A percentile compares a stretch with the other conserved stretches of the same genome.
Conservation (phyloP, 441 rosid species). For the Theobroma grandiflorum region DNA sequence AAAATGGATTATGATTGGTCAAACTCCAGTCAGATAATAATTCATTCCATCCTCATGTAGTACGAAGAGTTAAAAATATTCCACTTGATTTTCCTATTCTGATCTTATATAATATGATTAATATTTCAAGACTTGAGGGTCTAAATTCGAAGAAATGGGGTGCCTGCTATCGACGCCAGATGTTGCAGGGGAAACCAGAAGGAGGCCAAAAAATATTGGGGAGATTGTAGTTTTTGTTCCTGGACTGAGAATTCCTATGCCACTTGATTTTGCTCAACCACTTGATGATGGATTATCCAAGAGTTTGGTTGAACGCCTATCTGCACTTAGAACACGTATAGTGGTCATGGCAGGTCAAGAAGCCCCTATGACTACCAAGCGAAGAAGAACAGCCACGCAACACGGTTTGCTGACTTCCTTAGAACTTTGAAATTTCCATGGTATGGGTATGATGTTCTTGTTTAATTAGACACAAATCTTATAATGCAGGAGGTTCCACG, state of each 20-base stretch:
- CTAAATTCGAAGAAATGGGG: conserved; percentile 41
- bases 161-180: conserved; percentile 47
- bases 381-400: conserved; percentile 49
- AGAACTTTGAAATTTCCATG: background rate
- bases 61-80: conserved; percentile 10
- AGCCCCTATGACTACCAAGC: conserved; percentile 42
- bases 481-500: conserved; percentile 52
- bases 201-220: conserved; percentile 45
- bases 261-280: conserved; percentile 43
- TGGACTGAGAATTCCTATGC: conserved; percentile 50
- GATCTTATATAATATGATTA: background rate
- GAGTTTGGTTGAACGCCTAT: conserved; percentile 44
- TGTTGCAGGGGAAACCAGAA: conserved; percentile 36
- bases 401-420: conserved; percentile 40
- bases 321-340: conserved; percentile 50
- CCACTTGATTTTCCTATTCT: conserved; percentile 20
- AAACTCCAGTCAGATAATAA: background rate
- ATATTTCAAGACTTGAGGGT: conserved; percentile 6
- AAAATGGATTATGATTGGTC: background rate
- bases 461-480: background rate
- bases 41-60: background rate
- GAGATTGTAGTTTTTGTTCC: conserved; percentile 52
- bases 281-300: conserved; percentile 42
- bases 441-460: background rate
- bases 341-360: conserved; percentile 60